These are phyloP conservation scores for Globisporangium yorkense DNA, from an alignment of 352 stramenopile species.

Conservation along the genomic window DNA sequence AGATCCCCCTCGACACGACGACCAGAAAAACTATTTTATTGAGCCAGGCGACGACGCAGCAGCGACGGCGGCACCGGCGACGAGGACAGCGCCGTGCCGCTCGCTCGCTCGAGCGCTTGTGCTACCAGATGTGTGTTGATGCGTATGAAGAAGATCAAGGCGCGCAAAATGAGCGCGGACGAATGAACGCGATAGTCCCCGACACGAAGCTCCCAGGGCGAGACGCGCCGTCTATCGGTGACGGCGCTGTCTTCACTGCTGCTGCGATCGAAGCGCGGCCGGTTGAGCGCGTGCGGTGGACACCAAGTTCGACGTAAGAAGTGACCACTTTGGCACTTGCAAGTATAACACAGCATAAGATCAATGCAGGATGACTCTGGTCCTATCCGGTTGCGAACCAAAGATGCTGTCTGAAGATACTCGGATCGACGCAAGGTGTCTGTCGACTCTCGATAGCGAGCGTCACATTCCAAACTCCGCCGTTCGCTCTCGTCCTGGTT, in stretches of 20 bases:
- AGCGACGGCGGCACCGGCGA: neutral
- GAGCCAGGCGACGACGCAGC: constrained; percentile 5
- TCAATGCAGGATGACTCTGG: no score
- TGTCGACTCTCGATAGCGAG: neutral
- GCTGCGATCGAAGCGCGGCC: constrained; percentile 3
- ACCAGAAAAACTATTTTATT: constrained; percentile 17
- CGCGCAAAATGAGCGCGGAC: neutral
- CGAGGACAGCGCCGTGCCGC: neutral
- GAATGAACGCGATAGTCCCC: neutral
- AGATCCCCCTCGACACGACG: neutral
- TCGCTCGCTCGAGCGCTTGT: neutral
- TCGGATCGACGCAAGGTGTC: neutral
- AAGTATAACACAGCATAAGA: no score
- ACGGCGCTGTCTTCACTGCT: neutral
- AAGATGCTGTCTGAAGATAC: no score
- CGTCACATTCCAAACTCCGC: constrained; percentile 3
- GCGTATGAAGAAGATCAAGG: constrained; percentile 1
- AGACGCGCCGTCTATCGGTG: neutral
- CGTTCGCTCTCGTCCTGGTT: no score
- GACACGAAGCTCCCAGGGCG: neutral
- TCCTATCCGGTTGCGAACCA: no score
- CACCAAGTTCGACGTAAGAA: no score
- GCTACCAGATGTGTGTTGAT: neutral
- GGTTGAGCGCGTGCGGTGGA: neutral
- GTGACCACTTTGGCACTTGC: no score